A percentile compares a stretch with the other conserved stretches of the same genome.
These are phyloP conservation scores for Thermothelomyces thermophilus DNA, from an alignment of 2,329 filamentous ascomycete species.

Conservation along the genomic window DNA sequence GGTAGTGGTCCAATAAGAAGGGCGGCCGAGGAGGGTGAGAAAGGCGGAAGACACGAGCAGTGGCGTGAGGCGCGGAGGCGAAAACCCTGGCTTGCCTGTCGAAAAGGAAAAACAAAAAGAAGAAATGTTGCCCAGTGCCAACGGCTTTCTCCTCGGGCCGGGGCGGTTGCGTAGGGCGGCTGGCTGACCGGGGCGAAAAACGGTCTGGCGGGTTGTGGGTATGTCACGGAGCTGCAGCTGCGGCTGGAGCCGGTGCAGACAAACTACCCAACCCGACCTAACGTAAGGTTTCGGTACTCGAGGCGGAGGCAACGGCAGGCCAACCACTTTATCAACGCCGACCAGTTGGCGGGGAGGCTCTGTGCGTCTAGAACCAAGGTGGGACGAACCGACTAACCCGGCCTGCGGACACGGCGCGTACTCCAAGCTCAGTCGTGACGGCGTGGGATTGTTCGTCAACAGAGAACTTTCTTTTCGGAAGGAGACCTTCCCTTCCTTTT, in stretches of 20 bases:
- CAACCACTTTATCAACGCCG: neutral
- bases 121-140: neutral
- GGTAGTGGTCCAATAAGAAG: no score
- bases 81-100: neutral
- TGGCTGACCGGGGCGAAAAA: neutral
- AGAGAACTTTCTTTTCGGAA: no score
- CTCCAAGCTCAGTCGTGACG: neutral
- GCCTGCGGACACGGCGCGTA: neutral
- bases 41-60: neutral
- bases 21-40: no score
- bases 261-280: no score
- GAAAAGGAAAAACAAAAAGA: no score
- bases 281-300: constrained; percentile 1
- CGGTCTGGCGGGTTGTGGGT: neutral
- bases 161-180: neutral
- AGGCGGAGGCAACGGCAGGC: constrained; percentile 4
- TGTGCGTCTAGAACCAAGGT: constrained; percentile 7
- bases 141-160: neutral
- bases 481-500: no score
- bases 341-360: constrained; percentile 3
- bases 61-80: neutral
- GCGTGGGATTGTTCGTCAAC: constrained; percentile 4
- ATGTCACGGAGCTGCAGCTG: constrained; percentile 12
- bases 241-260: constrained; percentile 10
- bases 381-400: neutral